phyloP scores from a whole-genome alignment of 179 eudicot species.

The Carnegiea gigantea region DNA sequence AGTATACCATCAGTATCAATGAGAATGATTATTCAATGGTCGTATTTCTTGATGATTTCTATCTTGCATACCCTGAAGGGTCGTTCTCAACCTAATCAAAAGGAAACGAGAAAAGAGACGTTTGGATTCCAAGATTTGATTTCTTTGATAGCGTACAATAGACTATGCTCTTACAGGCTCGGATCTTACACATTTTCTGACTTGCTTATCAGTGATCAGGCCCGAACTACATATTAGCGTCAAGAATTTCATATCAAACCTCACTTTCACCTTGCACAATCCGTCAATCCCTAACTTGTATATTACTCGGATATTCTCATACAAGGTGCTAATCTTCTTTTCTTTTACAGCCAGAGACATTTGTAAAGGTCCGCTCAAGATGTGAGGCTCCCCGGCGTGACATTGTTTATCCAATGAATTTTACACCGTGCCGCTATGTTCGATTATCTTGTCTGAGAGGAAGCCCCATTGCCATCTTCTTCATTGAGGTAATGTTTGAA shows the following conservation, averaged over 20 bases:
- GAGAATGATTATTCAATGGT: neutral
- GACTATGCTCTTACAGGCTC: neutral
- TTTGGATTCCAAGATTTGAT: neutral
- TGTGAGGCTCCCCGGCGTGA: conserved; percentile 95
- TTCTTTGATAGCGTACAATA: neutral
- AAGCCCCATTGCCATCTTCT: conserved; percentile 83
- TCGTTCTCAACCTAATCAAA: neutral
- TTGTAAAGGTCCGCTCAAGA: conserved; percentile 74
- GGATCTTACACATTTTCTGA: neutral
- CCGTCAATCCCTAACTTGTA: neutral
- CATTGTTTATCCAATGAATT: conserved; percentile 69
- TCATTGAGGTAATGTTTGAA: conserved; percentile 56
- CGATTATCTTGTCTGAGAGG: conserved; percentile 88
- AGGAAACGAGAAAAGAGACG: neutral
- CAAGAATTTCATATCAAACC: neutral
- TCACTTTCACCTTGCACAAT: neutral
- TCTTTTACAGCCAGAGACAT: conserved; percentile 64
- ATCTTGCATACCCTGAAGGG: neutral
- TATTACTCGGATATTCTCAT: neutral
- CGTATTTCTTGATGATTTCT: neutral
- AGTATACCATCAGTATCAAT: too few relatives aligned
- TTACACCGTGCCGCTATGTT: conserved; percentile 82
- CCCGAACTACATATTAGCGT: neutral
- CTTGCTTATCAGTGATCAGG: neutral
- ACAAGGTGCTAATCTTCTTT: conserved; percentile 2